Conservation (phyloP, 805 yeast genomes). For the Candida gorgasii region DNA sequence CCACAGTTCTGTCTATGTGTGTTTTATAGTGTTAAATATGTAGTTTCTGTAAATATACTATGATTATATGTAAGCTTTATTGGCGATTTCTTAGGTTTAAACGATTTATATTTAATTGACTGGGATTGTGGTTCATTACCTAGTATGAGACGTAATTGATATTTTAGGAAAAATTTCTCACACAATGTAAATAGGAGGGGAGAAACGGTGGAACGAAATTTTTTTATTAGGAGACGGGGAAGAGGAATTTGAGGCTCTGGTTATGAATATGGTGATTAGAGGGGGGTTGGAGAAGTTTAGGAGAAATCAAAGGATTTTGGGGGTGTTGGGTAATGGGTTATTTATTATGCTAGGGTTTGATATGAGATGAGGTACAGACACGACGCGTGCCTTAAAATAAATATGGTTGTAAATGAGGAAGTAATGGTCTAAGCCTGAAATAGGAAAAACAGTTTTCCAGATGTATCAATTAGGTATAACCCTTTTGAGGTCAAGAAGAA, state of each 20-base stretch:
- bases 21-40: background rate
- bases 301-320: background rate
- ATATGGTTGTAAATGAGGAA: too few relatives aligned
- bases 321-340: background rate
- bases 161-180: slow-evolving; percentile 7
- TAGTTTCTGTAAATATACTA: background rate
- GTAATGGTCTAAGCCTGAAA: too few relatives aligned
- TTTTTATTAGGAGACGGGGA: background rate
- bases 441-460: too few relatives aligned
- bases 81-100: background rate
- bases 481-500: too few relatives aligned
- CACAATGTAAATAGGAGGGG: background rate
- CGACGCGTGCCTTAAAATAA: slow-evolving; percentile 1
- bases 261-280: background rate
- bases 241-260: background rate
- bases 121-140: background rate
- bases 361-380: slow-evolving; percentile 9
- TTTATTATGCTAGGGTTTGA: background rate
- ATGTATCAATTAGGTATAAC: too few relatives aligned
- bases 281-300: background rate
- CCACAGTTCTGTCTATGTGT: slow-evolving; percentile 1
- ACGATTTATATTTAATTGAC: background rate
- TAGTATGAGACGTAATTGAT: slow-evolving; percentile 3
- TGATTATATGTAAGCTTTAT: background rate
- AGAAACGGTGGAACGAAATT: background rate